Percentiles rank a stretch among this genome's conserved stretches.
These are phyloP conservation scores for Diaporthe citri DNA, from an alignment of 2,329 filamentous ascomycete genomes.

Conservation along the genomic window DNA sequence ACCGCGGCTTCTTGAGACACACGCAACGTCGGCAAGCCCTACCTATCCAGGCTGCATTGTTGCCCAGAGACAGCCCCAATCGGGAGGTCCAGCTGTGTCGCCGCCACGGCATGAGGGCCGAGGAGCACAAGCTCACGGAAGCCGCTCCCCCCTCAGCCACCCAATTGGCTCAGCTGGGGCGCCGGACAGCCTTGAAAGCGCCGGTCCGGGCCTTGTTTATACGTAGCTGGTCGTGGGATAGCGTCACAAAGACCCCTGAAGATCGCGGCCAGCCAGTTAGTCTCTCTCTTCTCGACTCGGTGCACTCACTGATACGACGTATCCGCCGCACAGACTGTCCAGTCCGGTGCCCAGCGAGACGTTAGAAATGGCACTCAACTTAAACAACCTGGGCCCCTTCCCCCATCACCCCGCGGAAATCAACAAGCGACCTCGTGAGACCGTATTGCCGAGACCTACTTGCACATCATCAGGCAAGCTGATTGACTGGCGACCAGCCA, in stretches of 20 bases:
- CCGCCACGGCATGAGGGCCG: constrained; percentile 24
- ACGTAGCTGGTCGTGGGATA: constrained; percentile 18
- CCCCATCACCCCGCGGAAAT: not conserved
- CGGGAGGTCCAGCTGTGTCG: constrained; percentile 27
- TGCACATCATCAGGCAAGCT: not conserved
- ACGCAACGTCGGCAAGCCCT: constrained; percentile 35
- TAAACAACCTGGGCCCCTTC: not conserved
- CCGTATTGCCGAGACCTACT: constrained; percentile 20
- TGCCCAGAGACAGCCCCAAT: constrained; percentile 7
- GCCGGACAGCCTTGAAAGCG: constrained; percentile 12
- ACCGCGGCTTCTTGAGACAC: constrained; percentile 30
- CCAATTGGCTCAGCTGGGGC: constrained; percentile 15
- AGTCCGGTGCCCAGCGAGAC: not conserved
- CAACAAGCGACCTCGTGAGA: constrained; percentile 23
- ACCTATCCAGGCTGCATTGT: constrained; percentile 29
- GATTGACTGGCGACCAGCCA: not conserved
- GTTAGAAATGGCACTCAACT: not conserved
- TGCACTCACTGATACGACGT: not conserved
- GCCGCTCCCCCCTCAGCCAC: not conserved
- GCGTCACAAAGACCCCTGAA: constrained; percentile 33
- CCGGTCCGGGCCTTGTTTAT: constrained; percentile 29
- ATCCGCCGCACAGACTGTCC: constrained; percentile 14
- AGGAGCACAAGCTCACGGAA: constrained; percentile 30
- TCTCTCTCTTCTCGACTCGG: not conserved
- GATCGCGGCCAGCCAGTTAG: constrained; percentile 1